Percentiles rank a stretch among this genome's conserved stretches.
These are phyloP conservation scores for Fonsecaea monophora DNA, from an alignment of 2,329 filamentous ascomycete species.

Conservation along the genomic window DNA sequence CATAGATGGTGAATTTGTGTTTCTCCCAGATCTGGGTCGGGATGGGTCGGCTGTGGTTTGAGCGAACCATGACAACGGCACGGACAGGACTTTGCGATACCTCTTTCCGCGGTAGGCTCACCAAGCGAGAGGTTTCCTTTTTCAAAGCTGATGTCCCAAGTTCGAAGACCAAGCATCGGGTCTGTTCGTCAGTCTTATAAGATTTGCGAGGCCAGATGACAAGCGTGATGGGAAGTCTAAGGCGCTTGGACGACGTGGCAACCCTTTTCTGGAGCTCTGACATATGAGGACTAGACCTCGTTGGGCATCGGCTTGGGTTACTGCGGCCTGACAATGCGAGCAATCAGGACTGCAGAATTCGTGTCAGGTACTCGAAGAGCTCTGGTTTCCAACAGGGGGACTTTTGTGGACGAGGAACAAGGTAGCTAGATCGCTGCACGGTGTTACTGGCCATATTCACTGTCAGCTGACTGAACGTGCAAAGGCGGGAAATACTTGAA, in stretches of 20 bases:
- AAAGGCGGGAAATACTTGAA: not conserved
- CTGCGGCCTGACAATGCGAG: not conserved
- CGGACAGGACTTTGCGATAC: not conserved
- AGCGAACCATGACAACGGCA: not conserved
- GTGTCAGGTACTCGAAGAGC: not conserved
- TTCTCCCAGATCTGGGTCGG: conserved; percentile 6
- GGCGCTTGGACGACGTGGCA: conserved; percentile 1
- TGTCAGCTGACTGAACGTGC: conserved; percentile 1
- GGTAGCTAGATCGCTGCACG: not conserved
- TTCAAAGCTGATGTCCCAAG: not conserved
- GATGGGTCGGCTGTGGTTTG: conserved; percentile 5
- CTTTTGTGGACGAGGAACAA: not conserved
- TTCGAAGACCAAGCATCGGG: not conserved
- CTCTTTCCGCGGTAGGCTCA: not conserved
- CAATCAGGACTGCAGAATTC: not conserved
- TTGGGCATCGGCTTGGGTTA: conserved; percentile 1
- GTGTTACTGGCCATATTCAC: not conserved
- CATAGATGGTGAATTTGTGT: conserved; percentile 4
- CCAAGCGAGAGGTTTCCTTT: not conserved
- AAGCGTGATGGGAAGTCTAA: not conserved
- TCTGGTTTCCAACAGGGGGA: not conserved
- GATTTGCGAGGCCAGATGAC: not conserved
- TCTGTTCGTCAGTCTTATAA: not conserved
- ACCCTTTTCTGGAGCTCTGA: not conserved
- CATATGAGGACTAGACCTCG: not conserved